These are phyloP conservation scores for Pseudomicrostroma phylloplanum DNA, from an alignment of 1,284 basidiomycete species.

Conservation along the genomic window DNA sequence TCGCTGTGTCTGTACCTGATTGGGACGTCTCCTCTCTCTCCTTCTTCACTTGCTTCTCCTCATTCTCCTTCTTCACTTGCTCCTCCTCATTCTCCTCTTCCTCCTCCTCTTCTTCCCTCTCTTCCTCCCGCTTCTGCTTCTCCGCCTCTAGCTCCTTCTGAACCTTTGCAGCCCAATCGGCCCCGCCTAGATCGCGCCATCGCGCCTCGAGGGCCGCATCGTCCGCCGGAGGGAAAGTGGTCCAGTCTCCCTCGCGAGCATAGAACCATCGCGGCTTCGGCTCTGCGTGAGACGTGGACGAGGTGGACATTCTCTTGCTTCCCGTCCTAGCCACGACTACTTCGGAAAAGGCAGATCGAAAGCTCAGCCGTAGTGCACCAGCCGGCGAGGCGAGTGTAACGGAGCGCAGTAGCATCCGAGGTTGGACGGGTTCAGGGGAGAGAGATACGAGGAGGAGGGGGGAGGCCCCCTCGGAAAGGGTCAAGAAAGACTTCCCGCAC, in stretches of 20 bases:
- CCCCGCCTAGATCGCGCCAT: constrained; percentile 28
- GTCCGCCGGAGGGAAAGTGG: constrained; percentile 34
- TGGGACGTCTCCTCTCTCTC: neutral
- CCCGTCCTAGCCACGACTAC: neutral
- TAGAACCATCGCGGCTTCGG: constrained; percentile 41
- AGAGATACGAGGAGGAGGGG: too few relatives aligned
- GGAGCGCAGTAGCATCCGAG: too few relatives aligned
- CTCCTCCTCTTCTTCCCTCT: neutral
- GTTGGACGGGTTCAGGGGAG: too few relatives aligned
- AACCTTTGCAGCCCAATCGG: constrained; percentile 9
- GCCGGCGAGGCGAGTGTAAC: too few relatives aligned
- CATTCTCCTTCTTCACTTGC: neutral
- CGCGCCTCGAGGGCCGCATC: constrained; percentile 32
- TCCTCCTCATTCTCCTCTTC: constrained; percentile 2
- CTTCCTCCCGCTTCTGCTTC: constrained; percentile 3
- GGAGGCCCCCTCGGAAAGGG: too few relatives aligned
- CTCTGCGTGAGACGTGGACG: too few relatives aligned
- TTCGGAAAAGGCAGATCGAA: too few relatives aligned
- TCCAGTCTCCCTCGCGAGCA: constrained; percentile 37
- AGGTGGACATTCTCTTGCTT: neutral
- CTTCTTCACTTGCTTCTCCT: neutral
- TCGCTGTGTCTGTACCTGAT: neutral
- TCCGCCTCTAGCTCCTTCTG: constrained; percentile 9
- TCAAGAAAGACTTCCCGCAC: too few relatives aligned
- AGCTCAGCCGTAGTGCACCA: too few relatives aligned